A percentile compares a stretch with the other conserved stretches of the same genome.
Evolutionary conservation across 257 asterid genomes (phyloP).

Genomic region (Solanum acaule): DNA sequence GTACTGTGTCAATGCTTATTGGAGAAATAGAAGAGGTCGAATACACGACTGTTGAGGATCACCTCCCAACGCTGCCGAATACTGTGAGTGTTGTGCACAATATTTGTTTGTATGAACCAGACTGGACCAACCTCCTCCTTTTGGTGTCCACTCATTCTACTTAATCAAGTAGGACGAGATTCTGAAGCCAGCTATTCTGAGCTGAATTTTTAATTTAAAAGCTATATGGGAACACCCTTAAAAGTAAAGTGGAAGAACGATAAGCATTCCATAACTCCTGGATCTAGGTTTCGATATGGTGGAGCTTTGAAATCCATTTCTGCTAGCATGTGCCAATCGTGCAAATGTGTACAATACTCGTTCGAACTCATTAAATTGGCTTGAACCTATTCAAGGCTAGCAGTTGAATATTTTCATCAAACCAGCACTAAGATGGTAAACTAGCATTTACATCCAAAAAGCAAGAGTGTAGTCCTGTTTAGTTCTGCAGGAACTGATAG

Average conservation of each 20-base stretch:
- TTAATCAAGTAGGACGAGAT: not conserved
- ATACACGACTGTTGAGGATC: conserved; percentile 66
- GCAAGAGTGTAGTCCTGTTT: not conserved
- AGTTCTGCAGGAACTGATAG: not conserved
- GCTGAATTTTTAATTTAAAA: not conserved
- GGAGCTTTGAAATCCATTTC: not conserved
- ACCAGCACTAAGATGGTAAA: not conserved
- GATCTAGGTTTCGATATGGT: not conserved
- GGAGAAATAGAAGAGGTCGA: conserved; percentile 75
- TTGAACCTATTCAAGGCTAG: not conserved
- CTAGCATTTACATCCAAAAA: not conserved
- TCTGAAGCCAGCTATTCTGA: not conserved
- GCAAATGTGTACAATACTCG: not conserved
- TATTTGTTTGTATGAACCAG: not conserved
- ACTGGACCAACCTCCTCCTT: not conserved
- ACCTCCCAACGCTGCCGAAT: conserved; percentile 85
- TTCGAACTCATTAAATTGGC: not conserved
- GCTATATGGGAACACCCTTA: not conserved
- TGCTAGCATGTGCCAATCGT: not conserved
- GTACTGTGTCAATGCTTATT: conserved; percentile 72
- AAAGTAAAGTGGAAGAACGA: not conserved
- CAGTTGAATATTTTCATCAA: not conserved
- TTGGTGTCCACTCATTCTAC: conserved; percentile 2
- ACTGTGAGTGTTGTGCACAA: conserved; percentile 48
- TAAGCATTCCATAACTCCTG: not conserved